A percentile compares a stretch with the other conserved stretches of the same genome.
Evolutionary conservation across 2,329 filamentous ascomycete genomes (phyloP).

Genomic region (Ilyonectria mors-panacis): DNA sequence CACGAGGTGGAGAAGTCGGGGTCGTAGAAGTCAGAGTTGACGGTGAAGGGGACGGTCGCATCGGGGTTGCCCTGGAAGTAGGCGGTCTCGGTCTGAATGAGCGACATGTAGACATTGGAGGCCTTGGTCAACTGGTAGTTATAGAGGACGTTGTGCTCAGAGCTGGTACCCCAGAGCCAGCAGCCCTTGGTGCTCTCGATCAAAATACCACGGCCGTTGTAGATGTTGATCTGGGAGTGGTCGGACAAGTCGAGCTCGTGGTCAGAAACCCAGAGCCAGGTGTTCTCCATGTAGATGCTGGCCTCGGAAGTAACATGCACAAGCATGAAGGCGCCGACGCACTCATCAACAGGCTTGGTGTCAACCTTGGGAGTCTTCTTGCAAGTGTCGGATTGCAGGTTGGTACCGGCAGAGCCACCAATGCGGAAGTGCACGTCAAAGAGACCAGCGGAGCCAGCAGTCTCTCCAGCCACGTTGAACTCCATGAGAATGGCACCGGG

Average conservation of each 20-base stretch:
- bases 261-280: slow-evolving; percentile 91
- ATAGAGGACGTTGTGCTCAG: slow-evolving; percentile 77
- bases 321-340: slow-evolving; percentile 81
- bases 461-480: slow-evolving; percentile 84
- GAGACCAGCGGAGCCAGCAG: slow-evolving; percentile 80
- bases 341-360: slow-evolving; percentile 74
- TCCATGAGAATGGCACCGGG: slow-evolving; percentile 92
- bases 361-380: slow-evolving; percentile 79
- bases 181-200: slow-evolving; percentile 82
- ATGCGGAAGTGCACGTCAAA: slow-evolving; percentile 98
- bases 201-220: slow-evolving; percentile 87
- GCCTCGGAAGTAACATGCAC: slow-evolving; percentile 74
- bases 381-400: slow-evolving; percentile 85
- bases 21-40: slow-evolving; percentile 72
- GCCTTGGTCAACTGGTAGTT: slow-evolving; percentile 90
- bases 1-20: slow-evolving; percentile 73
- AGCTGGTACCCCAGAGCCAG: slow-evolving; percentile 86
- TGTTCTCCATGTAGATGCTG: slow-evolving; percentile 88
- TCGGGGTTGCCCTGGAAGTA: slow-evolving; percentile 90
- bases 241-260: slow-evolving; percentile 86
- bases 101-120: slow-evolving; percentile 83
- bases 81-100: slow-evolving; percentile 92
- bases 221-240: slow-evolving; percentile 87
- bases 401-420: slow-evolving; percentile 87
- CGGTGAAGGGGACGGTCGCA: slow-evolving; percentile 75